A percentile compares a stretch with the other conserved stretches of the same genome.
phyloP scores from a whole-genome alignment of 164 flowering plant species.

The Berberis vulgaris region DNA sequence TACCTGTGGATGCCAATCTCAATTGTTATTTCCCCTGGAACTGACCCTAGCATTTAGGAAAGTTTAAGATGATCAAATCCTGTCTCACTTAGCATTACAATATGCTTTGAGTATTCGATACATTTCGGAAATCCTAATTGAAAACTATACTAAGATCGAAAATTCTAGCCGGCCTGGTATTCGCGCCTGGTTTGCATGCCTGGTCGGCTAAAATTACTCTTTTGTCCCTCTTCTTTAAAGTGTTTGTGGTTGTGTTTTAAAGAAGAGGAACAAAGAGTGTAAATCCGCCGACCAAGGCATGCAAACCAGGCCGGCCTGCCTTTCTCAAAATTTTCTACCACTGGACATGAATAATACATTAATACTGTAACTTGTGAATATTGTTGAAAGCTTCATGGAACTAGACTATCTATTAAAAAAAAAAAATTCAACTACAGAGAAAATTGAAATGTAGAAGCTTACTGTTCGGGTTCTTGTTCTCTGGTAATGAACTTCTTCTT shows the following conservation, averaged over 20 bases:
- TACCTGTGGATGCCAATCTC: slow-evolving; percentile 39
- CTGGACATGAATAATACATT: background rate
- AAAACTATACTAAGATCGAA: background rate
- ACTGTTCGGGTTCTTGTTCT: slow-evolving; percentile 94
- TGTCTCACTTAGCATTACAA: no score
- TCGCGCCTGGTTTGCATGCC: no score
- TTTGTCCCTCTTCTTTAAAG: no score
- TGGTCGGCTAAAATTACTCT: no score
- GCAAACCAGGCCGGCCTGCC: background rate
- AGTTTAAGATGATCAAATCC: no score
- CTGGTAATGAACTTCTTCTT: slow-evolving; percentile 90
- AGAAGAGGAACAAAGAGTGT: background rate
- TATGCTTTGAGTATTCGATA: background rate
- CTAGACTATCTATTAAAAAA: background rate
- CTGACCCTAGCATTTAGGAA: no score
- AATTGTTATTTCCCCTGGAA: background rate
- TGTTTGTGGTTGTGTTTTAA: no score
- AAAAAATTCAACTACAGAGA: background rate
- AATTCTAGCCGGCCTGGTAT: no score
- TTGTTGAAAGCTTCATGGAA: background rate
- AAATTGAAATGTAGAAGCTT: slow-evolving; percentile 13
- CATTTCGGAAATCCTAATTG: background rate
- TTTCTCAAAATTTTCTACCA: no score
- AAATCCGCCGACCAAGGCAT: background rate
- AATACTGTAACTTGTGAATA: background rate